Base-by-base conservation (phyloP, 1,284 basidiomycete species). In the Rhodotorula sp. region DNA sequence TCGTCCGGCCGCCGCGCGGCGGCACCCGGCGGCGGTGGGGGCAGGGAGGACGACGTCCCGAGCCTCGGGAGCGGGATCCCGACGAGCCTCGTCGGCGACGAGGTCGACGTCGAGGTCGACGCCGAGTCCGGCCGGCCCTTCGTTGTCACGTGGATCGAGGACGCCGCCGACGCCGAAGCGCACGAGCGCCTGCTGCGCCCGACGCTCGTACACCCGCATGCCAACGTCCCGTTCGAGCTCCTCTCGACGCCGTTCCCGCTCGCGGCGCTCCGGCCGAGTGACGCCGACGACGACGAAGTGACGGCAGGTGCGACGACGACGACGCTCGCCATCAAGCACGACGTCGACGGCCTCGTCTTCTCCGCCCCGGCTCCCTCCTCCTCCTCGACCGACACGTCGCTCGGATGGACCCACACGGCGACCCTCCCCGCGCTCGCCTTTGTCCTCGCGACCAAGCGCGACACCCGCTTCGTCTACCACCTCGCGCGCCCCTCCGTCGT, bases 381-480 rank as follows among this genome's bases (percentile, higher is more conserved):
- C 12, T 67, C 34, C 54, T 54, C 21, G 53, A 79, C 50, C 68
- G 79, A 61, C 59, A 34, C 34, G 16, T 34, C 34, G 34, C 34
- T 34, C 34, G 34, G 34, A 10, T 98, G 95, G 95, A 83, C 76
- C 54, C 95, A 98, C 80, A 81, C 82, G 2, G 85, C 87, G 16
- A 97, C 93, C 0, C 92, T 89, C 80, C 89, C 92, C 8, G 96
- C 94, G 0, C 86, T 99, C 7, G 87, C 92, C 1, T 99, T 97
- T 79, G 96, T 98, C 25, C 85, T 99, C 45, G 93, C 93, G 2
- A 95, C 93, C 7, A 99, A 99, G 81, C 88, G 88, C 42, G 93
- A 96, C 81, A 88, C 90, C 1, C 87, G 91, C 19, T 92, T 94
- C 81, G 90, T 90, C 3, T 86, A 89, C 77, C 92, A 96, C 78